Evolutionary conservation across 345 rosid genomes (phyloP), one percentile per base, ranked within the genome.

Genomic region (Dovyalis caffra): DNA sequence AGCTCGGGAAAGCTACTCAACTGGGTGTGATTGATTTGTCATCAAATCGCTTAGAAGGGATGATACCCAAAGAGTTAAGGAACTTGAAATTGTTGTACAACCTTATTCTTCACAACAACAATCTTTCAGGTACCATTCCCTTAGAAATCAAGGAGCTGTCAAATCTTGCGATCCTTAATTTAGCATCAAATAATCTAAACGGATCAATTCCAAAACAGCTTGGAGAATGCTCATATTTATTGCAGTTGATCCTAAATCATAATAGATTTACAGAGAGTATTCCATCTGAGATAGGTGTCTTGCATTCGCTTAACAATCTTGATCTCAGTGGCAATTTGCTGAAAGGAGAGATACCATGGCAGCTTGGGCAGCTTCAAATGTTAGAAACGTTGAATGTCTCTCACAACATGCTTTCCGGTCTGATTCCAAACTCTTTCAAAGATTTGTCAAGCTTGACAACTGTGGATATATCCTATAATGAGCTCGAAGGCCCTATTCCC

Each of bases 151-250:
- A 18, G 25, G 10, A 47, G 9, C n/a, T n/a, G n/a, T n/a, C n/a
- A n/a, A n/a, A n/a, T n/a, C n/a, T n/a, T n/a, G n/a, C n/a, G n/a
- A n/a, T n/a, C n/a, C n/a, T n/a, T n/a, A n/a, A n/a, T n/a, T n/a
- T n/a, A n/a, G n/a, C n/a, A n/a, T n/a, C n/a, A 2, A 76, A 76
- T 33, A 69, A 47, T 34, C 57, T 62, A 28, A 28, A 21, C 18
- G 69, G 76, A 40, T 31, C 69, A 9, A 63, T 73, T 60, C 74
- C 75, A 12, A 11, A 49, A 23, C 38, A 70, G 6, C 9, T 76
- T 33, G 75, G 79, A 0, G 51, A 71, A 2, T 47, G 64, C 64
- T 9, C 64, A 8, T 49, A 64, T 1, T 23, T 76, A 1, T 26
- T 62, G 14, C 0, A 8, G 16, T 3, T 74, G 66, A 74, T 66